A percentile compares a stretch with the other conserved stretches of the same genome.
Conservation (phyloP, 192 early-diverging fungal genomes). For the Umbelopsis ramanniana region DNA sequence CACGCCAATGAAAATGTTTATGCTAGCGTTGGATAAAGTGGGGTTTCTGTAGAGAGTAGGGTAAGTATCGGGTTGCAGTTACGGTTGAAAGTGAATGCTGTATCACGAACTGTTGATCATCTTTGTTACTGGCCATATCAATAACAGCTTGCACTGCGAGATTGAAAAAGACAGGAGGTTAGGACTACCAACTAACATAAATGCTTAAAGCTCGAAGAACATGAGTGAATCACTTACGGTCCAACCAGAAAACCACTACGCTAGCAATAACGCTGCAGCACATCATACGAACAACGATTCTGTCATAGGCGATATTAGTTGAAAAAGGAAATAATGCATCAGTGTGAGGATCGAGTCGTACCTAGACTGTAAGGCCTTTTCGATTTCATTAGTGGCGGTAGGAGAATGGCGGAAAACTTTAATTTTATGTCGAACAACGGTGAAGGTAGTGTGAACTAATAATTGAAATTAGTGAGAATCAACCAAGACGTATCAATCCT, state of each 20-base stretch:
- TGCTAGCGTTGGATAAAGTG: not conserved
- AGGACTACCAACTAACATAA: too few relatives aligned
- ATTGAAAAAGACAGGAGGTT: not conserved
- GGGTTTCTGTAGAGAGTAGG: not conserved
- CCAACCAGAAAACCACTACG: not conserved
- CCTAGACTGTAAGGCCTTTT: not conserved
- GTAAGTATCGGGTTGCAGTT: not conserved
- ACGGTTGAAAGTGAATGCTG: not conserved
- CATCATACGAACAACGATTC: constrained; percentile 16
- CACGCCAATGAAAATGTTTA: constrained; percentile 3
- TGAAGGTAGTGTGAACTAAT: constrained; percentile 5
- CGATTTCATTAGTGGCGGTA: not conserved
- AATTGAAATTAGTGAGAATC: not conserved
- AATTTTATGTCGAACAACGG: not conserved
- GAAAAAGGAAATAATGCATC: not conserved
- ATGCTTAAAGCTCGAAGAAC: not conserved
- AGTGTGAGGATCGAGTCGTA: not conserved
- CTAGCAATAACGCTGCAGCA: constrained; percentile 2
- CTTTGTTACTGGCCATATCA: not conserved
- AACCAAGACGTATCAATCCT: not conserved
- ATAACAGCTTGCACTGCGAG: not conserved
- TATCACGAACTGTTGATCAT: not conserved
- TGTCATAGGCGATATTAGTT: not conserved
- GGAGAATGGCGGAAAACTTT: not conserved
- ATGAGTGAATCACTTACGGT: not conserved